Conservation (phyloP, 140 eudicot genomes). For the Oenanthe javanica region DNA sequence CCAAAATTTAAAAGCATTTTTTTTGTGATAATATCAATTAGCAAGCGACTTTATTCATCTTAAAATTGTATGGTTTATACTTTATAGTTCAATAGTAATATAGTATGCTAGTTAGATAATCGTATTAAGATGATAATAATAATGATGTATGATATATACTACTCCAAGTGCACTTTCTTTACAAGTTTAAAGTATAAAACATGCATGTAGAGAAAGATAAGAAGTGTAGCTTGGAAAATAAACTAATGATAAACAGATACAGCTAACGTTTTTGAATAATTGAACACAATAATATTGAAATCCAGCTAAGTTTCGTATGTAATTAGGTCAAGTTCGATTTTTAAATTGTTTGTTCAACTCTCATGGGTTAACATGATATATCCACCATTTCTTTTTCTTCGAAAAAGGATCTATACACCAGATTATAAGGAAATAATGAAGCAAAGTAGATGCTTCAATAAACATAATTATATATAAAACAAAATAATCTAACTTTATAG, state of each 20-base stretch:
- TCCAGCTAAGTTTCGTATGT: neutral
- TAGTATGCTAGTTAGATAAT: too few species aligned
- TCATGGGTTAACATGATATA: constrained; percentile 3
- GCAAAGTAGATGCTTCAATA: neutral
- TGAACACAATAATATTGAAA: neutral
- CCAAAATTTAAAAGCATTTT: too few species aligned
- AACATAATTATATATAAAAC: neutral
- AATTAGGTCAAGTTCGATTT: neutral
- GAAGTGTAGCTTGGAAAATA: neutral
- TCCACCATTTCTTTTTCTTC: neutral
- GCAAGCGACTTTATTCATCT: too few species aligned
- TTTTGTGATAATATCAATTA: too few species aligned
- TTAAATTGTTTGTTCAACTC: neutral
- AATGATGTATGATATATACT: too few species aligned
- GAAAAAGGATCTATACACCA: neutral
- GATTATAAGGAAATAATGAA: neutral
- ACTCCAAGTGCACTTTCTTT: too few species aligned
- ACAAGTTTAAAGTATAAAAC: too few species aligned
- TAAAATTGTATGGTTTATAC: too few species aligned
- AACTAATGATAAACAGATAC: neutral
- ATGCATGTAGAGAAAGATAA: neutral
- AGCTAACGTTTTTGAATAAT: neutral
- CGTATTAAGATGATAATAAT: too few species aligned
- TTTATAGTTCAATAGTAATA: too few species aligned
- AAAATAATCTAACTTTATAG: neutral